Percentiles rank a stretch among this genome's conserved stretches.
phyloP scores from a whole-genome alignment of 2,329 filamentous ascomycete species.

The Penicillium sp. region DNA sequence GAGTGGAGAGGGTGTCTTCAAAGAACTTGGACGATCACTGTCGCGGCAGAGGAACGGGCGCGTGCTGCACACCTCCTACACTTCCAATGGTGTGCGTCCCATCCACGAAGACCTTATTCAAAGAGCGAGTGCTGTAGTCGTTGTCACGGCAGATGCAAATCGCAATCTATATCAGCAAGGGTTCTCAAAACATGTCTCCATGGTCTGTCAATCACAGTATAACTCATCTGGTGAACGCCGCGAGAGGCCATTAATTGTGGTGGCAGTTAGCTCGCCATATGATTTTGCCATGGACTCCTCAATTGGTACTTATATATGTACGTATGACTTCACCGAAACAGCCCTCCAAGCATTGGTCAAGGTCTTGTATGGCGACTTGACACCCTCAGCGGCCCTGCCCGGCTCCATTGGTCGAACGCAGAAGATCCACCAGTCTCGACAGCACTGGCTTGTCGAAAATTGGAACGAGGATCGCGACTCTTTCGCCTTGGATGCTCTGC shows the following conservation, averaged over 20 bases:
- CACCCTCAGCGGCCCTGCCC: conserved; percentile 55
- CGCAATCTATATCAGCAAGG: conserved; percentile 90
- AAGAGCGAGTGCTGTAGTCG: conserved; percentile 79
- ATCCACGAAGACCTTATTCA: conserved; percentile 93
- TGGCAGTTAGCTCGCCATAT: conserved; percentile 92
- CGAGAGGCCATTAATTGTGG: conserved; percentile 83
- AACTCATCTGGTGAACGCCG: conserved; percentile 41
- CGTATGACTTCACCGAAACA: conserved; percentile 93
- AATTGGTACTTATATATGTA: conserved; percentile 90
- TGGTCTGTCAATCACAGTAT: conserved; percentile 67
- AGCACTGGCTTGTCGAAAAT: conserved; percentile 90
- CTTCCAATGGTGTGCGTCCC: conserved; percentile 84
- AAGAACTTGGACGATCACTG: conserved; percentile 82
- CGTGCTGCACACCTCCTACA: conserved; percentile 90
- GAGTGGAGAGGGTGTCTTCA: conserved; percentile 90
- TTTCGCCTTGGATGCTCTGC: conserved; percentile 69
- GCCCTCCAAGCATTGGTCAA: conserved; percentile 81
- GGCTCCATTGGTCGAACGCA: conserved; percentile 82
- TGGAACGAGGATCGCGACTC: conserved; percentile 79
- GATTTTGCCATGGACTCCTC: conserved; percentile 91
- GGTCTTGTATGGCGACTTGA: conserved; percentile 73
- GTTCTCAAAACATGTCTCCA: conserved; percentile 92
- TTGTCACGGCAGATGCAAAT: conserved; percentile 91
- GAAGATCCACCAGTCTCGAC: conserved; percentile 81
- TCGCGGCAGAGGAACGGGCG: conserved; percentile 82